These are phyloP conservation scores for Puccinia coronata DNA, from an alignment of 1,284 basidiomycete genomes.

Conservation along the genomic window DNA sequence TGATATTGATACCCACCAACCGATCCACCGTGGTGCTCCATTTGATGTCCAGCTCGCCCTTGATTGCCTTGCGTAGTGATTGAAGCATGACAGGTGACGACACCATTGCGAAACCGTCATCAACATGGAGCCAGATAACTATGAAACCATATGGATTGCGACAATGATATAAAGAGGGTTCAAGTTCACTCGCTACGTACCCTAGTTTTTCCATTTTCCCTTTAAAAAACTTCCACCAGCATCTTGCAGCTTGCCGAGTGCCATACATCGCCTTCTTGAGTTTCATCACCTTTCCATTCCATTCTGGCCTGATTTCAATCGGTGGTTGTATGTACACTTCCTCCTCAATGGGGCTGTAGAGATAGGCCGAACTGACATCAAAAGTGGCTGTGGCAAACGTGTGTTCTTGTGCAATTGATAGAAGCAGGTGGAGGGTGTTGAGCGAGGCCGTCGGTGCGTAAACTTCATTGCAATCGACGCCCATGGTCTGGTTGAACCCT, in stretches of 20 bases:
- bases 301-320: not conserved
- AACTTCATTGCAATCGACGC: not conserved
- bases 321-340: not conserved
- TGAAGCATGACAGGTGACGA: not conserved
- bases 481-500: not conserved
- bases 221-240: not conserved
- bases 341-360: conserved; percentile 1
- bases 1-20: not conserved
- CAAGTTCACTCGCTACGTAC: not conserved
- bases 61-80: not conserved
- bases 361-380: conserved; percentile 26
- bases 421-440: not conserved
- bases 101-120: not conserved
- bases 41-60: not conserved
- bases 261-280: not conserved
- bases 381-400: not conserved
- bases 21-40: not conserved
- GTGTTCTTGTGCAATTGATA: not conserved
- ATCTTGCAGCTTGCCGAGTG: not conserved
- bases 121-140: not conserved
- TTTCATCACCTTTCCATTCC: not conserved
- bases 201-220: not conserved
- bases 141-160: not conserved
- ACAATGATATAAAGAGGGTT: not conserved
- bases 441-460: conserved; percentile 6